These are phyloP conservation scores for Lodderomyces margitis DNA, from an alignment of 1,139 yeast species.

Conservation along the genomic window DNA sequence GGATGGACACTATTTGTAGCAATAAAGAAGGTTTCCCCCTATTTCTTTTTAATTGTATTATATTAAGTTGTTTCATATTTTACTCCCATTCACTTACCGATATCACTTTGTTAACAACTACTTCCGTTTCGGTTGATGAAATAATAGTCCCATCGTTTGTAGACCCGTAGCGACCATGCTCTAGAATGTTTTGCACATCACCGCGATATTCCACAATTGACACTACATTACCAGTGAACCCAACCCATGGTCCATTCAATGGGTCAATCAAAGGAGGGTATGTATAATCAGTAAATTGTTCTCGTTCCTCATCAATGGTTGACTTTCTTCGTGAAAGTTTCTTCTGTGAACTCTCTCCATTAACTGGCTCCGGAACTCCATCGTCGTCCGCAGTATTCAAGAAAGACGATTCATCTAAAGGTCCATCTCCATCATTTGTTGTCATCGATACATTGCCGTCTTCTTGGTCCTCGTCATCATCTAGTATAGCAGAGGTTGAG, in stretches of 20 bases:
- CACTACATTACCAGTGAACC: slow-evolving; percentile 53
- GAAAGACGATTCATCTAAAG: slow-evolving; percentile 29
- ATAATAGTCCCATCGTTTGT: slow-evolving; percentile 21
- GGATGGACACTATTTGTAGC: no score
- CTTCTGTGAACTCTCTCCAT: not conserved
- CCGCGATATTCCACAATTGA: slow-evolving; percentile 35
- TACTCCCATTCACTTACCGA: slow-evolving; percentile 48
- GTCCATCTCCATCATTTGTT: slow-evolving; percentile 6
- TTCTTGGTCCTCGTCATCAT: slow-evolving; percentile 6
- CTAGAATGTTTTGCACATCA: slow-evolving; percentile 11
- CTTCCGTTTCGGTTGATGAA: slow-evolving; percentile 24
- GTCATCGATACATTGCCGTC: not conserved
- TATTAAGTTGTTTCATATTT: slow-evolving; percentile 1
- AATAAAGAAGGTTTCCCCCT: no score
- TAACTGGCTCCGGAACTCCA: slow-evolving; percentile 3
- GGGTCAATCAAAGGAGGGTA: slow-evolving; percentile 50
- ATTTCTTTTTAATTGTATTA: not conserved
- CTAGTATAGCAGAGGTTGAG: slow-evolving; percentile 7
- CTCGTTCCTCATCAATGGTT: slow-evolving; percentile 59
- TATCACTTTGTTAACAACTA: slow-evolving; percentile 30
- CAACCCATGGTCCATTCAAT: slow-evolving; percentile 57
- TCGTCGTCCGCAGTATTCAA: slow-evolving; percentile 16
- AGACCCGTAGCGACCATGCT: slow-evolving; percentile 1
- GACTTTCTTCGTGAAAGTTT: slow-evolving; percentile 28
- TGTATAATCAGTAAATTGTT: slow-evolving; percentile 47